Conservation (phyloP, 345 rosid genomes). For the Eucalyptus dawsonii region DNA sequence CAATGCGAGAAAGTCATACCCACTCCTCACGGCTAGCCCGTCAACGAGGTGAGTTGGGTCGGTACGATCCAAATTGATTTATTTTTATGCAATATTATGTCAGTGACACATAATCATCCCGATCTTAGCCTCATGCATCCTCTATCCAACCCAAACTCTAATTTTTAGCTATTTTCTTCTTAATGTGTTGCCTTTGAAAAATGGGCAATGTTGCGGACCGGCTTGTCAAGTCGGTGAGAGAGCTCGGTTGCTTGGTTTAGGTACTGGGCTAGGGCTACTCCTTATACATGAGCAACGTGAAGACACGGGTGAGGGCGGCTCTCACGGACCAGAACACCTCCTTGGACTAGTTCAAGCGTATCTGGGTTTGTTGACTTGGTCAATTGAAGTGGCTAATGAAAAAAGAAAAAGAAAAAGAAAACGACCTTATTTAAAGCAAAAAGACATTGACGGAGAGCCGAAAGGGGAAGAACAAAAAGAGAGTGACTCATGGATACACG, state of each 20-base stretch:
- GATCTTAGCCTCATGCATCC: not conserved
- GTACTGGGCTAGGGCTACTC: not conserved
- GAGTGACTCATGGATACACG: not conserved
- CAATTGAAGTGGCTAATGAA: not conserved
- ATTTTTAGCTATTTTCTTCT: not conserved
- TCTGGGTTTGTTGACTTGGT: not conserved
- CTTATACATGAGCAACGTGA: not conserved
- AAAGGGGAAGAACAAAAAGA: not conserved
- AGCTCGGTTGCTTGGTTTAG: not conserved
- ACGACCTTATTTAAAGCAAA: not conserved
- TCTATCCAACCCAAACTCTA: not conserved
- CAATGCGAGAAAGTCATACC: not conserved
- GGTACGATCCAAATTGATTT: not conserved
- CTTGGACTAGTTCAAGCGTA: not conserved
- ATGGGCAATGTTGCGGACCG: accelerated
- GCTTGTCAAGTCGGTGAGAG: not conserved
- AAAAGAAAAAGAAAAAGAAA: no score
- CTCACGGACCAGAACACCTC: not conserved
- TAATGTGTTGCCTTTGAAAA: not conserved
- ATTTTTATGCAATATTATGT: not conserved
- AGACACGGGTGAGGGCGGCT: not conserved
- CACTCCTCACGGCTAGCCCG: not conserved
- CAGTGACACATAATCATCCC: not conserved
- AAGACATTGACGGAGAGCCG: not conserved
- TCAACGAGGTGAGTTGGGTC: not conserved